These are phyloP conservation scores for Eleusine coracana DNA, from an alignment of 176 grass and related monocot genomes.

Conservation along the genomic window DNA sequence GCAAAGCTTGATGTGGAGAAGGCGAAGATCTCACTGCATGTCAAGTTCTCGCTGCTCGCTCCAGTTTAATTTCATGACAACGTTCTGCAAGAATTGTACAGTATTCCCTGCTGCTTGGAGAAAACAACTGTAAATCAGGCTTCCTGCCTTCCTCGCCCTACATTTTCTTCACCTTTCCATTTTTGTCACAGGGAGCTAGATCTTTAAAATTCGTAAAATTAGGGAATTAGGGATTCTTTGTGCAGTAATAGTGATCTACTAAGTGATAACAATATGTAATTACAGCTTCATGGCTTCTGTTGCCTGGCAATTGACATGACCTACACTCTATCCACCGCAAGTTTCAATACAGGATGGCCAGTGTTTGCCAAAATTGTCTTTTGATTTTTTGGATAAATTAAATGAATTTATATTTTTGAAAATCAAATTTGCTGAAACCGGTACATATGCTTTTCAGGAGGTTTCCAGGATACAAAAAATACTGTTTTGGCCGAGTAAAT, in stretches of 20 bases:
- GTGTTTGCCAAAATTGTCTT: not conserved
- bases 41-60: slow-evolving; percentile 86
- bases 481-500: not conserved
- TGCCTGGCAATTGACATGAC: not conserved
- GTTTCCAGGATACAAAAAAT: not conserved
- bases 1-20: slow-evolving; percentile 80
- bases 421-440: not conserved
- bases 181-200: not conserved
- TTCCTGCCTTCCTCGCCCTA: not conserved
- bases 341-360: not conserved
- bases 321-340: not conserved
- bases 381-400: not conserved
- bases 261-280: not conserved
- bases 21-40: slow-evolving; percentile 77
- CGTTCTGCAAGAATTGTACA: slow-evolving; percentile 24
- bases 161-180: not conserved
- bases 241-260: not conserved
- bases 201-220: not conserved
- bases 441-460: not conserved
- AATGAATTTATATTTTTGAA: not conserved
- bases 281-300: not conserved
- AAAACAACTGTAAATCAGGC: not conserved
- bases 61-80: slow-evolving; percentile 47
- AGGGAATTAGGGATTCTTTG: not conserved
- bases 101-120: not conserved